Conservation (phyloP, 2,329 filamentous ascomycete species). For the Colletotrichum sp. region DNA sequence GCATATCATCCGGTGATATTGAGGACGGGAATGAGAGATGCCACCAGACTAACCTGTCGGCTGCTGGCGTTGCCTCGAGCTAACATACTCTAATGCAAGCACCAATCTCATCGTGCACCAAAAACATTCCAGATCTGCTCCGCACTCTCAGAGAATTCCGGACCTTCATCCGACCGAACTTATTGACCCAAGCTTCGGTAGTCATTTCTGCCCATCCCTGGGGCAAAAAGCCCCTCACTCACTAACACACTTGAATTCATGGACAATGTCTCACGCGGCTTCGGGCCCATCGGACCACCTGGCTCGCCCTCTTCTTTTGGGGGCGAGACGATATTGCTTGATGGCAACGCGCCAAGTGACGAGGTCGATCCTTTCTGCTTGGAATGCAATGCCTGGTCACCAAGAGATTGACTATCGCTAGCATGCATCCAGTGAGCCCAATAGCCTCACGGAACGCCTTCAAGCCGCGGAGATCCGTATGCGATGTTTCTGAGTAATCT, state of each 20-base stretch:
- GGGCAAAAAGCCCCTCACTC: neutral
- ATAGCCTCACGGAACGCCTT: neutral
- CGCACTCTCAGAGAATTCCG: neutral
- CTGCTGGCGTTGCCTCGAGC: neutral
- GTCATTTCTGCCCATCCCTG: neutral
- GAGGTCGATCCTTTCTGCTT: neutral
- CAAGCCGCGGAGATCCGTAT: neutral
- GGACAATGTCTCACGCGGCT: neutral
- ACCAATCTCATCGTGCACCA: neutral
- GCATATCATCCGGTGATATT: neutral
- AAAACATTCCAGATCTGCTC: neutral
- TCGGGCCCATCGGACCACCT: neutral
- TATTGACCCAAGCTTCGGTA: neutral
- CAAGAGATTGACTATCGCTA: neutral
- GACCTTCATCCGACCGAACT: neutral
- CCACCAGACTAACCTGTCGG: neutral
- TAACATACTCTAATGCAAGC: neutral
- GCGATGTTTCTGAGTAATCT: neutral
- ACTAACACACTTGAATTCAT: neutral
- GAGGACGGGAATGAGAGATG: neutral
- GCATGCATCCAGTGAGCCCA: neutral
- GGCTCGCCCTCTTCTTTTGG: neutral
- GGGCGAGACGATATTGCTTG: neutral
- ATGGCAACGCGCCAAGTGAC: neutral
- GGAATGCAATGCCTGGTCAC: neutral